Percentiles rank a stretch among this genome's conserved stretches.
These are phyloP conservation scores for Secale cereale DNA, from an alignment of 176 grass and related monocot species.

Conservation along the genomic window DNA sequence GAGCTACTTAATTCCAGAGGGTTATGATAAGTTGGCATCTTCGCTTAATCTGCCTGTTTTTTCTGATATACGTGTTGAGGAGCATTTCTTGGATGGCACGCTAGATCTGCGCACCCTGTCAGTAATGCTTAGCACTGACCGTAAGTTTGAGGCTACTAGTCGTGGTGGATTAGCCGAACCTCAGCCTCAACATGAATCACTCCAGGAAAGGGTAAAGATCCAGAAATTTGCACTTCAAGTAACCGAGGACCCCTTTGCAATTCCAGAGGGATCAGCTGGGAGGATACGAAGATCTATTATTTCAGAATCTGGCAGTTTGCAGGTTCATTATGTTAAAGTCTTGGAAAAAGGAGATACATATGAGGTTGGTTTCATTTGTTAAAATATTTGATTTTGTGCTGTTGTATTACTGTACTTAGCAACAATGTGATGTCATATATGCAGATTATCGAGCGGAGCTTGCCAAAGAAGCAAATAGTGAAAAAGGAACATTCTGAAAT, in stretches of 20 bases:
- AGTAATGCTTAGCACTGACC: slow-evolving; percentile 66
- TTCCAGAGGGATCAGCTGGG: slow-evolving; percentile 96
- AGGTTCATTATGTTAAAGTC: slow-evolving; percentile 97
- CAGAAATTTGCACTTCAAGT: slow-evolving; percentile 88
- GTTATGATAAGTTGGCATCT: slow-evolving; percentile 84
- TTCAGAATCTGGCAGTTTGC: slow-evolving; percentile 81
- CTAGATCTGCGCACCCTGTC: slow-evolving; percentile 76
- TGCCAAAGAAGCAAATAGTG: slow-evolving; percentile 87
- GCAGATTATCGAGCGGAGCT: slow-evolving; percentile 98
- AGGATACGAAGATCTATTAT: slow-evolving; percentile 82
- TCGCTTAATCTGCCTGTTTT: slow-evolving; percentile 77
- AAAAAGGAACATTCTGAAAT: slow-evolving; percentile 88
- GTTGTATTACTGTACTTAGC: slow-evolving; percentile 23
- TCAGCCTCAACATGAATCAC: slow-evolving; percentile 73
- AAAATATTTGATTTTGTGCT: neutral
- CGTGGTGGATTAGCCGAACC: slow-evolving; percentile 76
- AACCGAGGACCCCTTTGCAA: slow-evolving; percentile 74
- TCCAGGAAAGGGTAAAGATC: slow-evolving; percentile 77
- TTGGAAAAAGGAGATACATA: slow-evolving; percentile 99
- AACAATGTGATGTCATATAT: slow-evolving; percentile 28
- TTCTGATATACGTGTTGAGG: slow-evolving; percentile 75
- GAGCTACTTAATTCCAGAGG: slow-evolving; percentile 72
- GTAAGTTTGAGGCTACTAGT: slow-evolving; percentile 51
- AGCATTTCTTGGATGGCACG: slow-evolving; percentile 60
- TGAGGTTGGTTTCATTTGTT: slow-evolving; percentile 66